A percentile compares a stretch with the other conserved stretches of the same genome.
These are phyloP conservation scores for Solanum tacnaense DNA, from an alignment of 257 asterid genomes.

Conservation along the genomic window DNA sequence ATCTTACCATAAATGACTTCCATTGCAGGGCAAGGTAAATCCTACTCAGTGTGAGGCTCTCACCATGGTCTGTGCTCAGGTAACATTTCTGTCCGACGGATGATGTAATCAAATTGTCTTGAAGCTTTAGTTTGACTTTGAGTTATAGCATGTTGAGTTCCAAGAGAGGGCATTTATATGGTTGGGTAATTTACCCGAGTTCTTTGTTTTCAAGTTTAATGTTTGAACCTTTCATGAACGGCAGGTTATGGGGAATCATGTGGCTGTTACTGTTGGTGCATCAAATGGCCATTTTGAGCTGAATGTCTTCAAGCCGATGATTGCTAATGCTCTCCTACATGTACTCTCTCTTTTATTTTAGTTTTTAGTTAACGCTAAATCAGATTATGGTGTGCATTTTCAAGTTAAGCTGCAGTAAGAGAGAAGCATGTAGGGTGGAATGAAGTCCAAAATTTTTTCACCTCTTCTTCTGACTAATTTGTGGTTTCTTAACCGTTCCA, in stretches of 20 bases:
- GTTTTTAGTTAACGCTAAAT: background rate
- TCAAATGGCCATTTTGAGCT: conserved; percentile 92
- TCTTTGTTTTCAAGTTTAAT: background rate
- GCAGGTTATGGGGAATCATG: conserved; percentile 86
- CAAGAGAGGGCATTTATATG: background rate
- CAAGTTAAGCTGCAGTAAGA: background rate
- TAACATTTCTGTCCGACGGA: conserved; percentile 8
- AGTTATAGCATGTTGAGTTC: background rate
- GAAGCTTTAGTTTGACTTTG: background rate
- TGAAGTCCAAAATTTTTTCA: background rate
- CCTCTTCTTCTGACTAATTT: background rate
- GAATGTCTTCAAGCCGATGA: conserved; percentile 91
- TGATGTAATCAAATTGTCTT: background rate
- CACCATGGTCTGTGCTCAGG: conserved; percentile 99
- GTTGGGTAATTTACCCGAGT: background rate
- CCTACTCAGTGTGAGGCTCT: conserved; percentile 98
- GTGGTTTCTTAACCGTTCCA: background rate
- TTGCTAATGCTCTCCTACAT: conserved; percentile 80
- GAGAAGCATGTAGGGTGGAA: background rate
- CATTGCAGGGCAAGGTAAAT: conserved; percentile 88
- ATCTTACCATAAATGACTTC: background rate
- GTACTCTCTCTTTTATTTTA: conserved; percentile 26
- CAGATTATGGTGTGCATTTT: background rate
- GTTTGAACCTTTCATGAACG: background rate
- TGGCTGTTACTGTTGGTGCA: conserved; percentile 87